Conservation (phyloP, 164 flowering plant species). For the Pachysandra terminalis region DNA sequence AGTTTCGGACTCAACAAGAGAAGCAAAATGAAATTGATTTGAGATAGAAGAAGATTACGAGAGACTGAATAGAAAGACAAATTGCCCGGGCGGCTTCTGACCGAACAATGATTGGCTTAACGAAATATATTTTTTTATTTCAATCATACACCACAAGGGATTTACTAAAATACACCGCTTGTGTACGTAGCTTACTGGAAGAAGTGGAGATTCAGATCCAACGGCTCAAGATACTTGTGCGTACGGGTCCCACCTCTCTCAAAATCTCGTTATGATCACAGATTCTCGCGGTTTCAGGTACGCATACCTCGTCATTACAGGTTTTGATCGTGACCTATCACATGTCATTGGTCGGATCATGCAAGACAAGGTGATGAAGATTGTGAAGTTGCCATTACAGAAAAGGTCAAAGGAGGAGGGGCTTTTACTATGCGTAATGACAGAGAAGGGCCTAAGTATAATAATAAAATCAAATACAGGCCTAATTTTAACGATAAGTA, state of each 20-base stretch:
- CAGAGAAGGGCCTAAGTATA: no score
- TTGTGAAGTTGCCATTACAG: no score
- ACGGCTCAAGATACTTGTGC: background rate
- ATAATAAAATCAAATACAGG: no score
- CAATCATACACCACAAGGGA: background rate
- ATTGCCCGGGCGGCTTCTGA: background rate
- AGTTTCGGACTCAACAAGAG: background rate
- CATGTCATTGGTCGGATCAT: no score
- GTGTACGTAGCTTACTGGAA: background rate
- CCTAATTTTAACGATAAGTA: no score
- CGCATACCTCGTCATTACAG: background rate
- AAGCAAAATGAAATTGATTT: background rate
- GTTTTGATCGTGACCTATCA: background rate
- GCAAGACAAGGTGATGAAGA: no score
- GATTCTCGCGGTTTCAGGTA: background rate
- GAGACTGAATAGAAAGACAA: background rate
- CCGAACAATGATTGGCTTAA: no score
- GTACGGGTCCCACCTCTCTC: background rate
- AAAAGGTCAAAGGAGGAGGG: no score
- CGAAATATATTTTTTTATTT: no score
- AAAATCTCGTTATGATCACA: background rate
- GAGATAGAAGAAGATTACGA: background rate
- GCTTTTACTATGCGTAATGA: no score
- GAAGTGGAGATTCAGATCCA: background rate
- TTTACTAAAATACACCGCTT: background rate